Base-by-base conservation (phyloP, 495 filamentous ascomycete species). In the Collariella sp. region DNA sequence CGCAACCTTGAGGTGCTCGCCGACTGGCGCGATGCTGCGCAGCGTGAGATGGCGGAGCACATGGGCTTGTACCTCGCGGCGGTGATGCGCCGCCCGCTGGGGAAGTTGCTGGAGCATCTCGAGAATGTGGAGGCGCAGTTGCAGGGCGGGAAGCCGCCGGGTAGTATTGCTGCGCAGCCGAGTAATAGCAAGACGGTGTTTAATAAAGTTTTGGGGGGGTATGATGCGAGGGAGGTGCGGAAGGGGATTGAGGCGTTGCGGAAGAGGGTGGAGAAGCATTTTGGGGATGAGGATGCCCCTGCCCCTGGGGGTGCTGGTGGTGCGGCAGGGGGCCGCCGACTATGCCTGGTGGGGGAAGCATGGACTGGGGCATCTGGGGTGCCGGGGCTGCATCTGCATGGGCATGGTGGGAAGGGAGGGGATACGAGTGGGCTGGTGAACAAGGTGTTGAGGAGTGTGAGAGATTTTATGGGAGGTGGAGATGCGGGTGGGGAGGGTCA, bases 221-320 rank as follows among this genome's bases (percentile, higher is more conserved):
- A 95, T 60, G 91, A 96, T 61, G 73, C 71, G 15, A 88, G 87
- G 69, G 91, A 96, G 67, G 76, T 96, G 38, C 76, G 83, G 36
- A 85, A 86, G 53, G 91, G 91, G 6, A 83, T 95, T 50, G 90
- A 95, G 55, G 79, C 86, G 55, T 75, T 97, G 26, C 82, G 83
- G 66, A 94, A 93, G 71, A 78, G 91, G 26, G 87, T 97, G 4
- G 90, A 96, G 69, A 97, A 97, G 69, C 91, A 97, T 68, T 96
- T 96, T 70, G 88, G 86, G 20, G 88, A 93, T 40, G 87, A 83
- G 5, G 88, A 38, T 84, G 79, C 40, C 19, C 3, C 19, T 38
- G 18, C 19, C 23, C n/a, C 22, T 34, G 35, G 40, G 16, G 23
- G 49, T 29, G 12, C 24, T 18, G 7, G 45, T 31, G 26, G 50